Evolutionary conservation across 1,284 basidiomycete genomes (phyloP).

Genomic region (Fomitopsis betulina): DNA sequence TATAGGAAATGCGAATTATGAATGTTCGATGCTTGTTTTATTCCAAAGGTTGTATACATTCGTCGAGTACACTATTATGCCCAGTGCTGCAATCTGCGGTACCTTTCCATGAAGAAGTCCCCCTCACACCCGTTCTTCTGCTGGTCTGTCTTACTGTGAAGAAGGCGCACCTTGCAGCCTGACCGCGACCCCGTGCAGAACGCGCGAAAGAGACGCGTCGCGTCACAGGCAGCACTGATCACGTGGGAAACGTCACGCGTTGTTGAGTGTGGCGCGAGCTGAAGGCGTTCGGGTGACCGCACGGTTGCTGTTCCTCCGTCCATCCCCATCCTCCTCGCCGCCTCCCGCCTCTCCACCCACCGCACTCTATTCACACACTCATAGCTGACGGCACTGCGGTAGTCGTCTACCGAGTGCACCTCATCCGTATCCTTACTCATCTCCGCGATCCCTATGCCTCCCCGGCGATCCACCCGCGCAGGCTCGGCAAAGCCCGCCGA

Average conservation of each 20-base stretch:
- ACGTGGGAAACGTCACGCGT: not conserved
- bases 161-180: no score
- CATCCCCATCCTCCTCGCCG: not conserved
- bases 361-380: not conserved
- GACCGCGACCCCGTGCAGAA: not conserved
- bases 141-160: no score
- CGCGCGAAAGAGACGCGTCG: not conserved
- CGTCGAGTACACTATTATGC: no score
- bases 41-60: no score
- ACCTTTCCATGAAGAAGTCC: no score
- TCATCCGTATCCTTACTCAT: not conserved
- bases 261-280: not conserved
- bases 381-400: not conserved
- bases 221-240: not conserved
- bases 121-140: no score
- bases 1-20: not conserved
- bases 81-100: no score
- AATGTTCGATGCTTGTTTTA: not conserved
- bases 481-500: conserved; percentile 21
- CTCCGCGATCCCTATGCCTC: not conserved
- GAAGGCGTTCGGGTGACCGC: not conserved
- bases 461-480: not conserved
- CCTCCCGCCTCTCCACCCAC: not conserved
- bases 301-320: not conserved
- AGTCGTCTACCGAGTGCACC: not conserved